phyloP scores from a whole-genome alignment of 2,329 filamentous ascomycete species.

The Didymella keratinophila region DNA sequence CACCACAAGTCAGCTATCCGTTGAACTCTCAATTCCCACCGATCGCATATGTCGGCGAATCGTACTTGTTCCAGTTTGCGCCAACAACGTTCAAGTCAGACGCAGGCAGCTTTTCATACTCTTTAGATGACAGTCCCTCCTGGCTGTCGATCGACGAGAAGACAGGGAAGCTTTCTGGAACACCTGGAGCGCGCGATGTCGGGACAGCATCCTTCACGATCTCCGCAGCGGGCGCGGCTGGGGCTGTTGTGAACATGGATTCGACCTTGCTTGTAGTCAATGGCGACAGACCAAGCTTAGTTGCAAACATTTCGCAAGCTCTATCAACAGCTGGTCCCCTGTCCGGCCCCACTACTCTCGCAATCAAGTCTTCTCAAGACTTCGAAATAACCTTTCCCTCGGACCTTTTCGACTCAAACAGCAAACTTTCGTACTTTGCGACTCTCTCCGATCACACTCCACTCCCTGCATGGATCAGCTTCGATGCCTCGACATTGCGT shows the following conservation, averaged over 20 bases:
- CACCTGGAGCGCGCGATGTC: constrained; percentile 64
- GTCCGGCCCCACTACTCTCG: constrained; percentile 67
- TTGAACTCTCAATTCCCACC: constrained; percentile 86
- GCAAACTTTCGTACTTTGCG: constrained; percentile 75
- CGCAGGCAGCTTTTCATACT: constrained; percentile 67
- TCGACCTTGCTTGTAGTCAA: constrained; percentile 76
- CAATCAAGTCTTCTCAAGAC: constrained; percentile 44
- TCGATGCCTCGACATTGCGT: constrained; percentile 68
- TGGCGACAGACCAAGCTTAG: constrained; percentile 62
- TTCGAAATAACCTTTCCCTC: constrained; percentile 55
- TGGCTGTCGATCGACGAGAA: constrained; percentile 78
- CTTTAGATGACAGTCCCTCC: constrained; percentile 68
- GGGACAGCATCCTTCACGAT: constrained; percentile 70
- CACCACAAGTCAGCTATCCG: constrained; percentile 66
- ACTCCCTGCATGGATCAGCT: constrained; percentile 84
- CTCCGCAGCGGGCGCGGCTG: constrained; percentile 72
- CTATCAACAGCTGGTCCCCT: constrained; percentile 64
- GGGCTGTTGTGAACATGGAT: constrained; percentile 66
- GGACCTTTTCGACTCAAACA: constrained; percentile 68
- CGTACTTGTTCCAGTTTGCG: constrained; percentile 76
- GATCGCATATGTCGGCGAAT: constrained; percentile 72
- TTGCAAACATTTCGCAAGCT: constrained; percentile 65
- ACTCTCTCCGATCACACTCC: constrained; percentile 80
- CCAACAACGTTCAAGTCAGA: constrained; percentile 74
- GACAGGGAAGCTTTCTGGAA: constrained; percentile 73